Percentiles rank a stretch among this genome's conserved stretches.
phyloP scores from a whole-genome alignment of 805 yeast species.

The Zygotorulaspora florentina region DNA sequence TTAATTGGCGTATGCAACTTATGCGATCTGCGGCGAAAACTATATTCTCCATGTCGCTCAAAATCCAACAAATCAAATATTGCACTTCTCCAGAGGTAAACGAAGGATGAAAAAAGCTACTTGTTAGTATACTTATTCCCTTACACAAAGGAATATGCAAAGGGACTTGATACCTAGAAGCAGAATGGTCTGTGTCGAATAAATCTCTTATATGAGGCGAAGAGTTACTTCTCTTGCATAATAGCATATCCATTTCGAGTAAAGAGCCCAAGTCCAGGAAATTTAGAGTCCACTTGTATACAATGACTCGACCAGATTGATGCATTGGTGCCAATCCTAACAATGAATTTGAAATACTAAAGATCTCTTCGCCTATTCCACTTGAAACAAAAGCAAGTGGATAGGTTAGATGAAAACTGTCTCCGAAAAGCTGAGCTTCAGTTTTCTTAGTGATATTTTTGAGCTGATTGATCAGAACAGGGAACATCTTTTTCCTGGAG shows the following conservation, averaged over 20 bases:
- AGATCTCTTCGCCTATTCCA: slow-evolving; percentile 12
- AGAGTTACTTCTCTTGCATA: slow-evolving; percentile 6
- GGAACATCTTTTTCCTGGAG: slow-evolving; percentile 13
- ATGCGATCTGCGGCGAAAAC: slow-evolving; percentile 8
- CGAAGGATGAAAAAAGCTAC: neutral
- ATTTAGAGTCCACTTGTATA: slow-evolving; percentile 12
- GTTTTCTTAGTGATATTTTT: slow-evolving; percentile 2
- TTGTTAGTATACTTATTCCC: slow-evolving; percentile 11
- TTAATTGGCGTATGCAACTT: slow-evolving; percentile 20
- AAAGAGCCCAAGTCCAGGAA: slow-evolving; percentile 21
- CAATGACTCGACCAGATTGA: slow-evolving; percentile 4
- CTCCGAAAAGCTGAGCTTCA: slow-evolving; percentile 13
- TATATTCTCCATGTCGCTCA: slow-evolving; percentile 19
- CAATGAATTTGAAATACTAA: slow-evolving; percentile 7
- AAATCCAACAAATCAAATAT: slow-evolving; percentile 18
- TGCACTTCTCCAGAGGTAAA: slow-evolving; percentile 8
- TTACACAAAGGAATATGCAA: slow-evolving; percentile 13
- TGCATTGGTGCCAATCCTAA: slow-evolving; percentile 8
- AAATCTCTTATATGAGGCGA: slow-evolving; percentile 3
- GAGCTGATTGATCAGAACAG: slow-evolving; percentile 12
- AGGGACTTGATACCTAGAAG: slow-evolving; percentile 17
- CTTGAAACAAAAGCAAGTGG: slow-evolving; percentile 19
- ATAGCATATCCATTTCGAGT: slow-evolving; percentile 5
- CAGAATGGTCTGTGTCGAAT: slow-evolving; percentile 1
- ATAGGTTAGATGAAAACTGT: slow-evolving; percentile 15